Evolutionary conservation across 768 basidiomycete genomes (phyloP), one percentile per base, ranked within the genome.

Genomic region (Naematelia aurantialba): DNA sequence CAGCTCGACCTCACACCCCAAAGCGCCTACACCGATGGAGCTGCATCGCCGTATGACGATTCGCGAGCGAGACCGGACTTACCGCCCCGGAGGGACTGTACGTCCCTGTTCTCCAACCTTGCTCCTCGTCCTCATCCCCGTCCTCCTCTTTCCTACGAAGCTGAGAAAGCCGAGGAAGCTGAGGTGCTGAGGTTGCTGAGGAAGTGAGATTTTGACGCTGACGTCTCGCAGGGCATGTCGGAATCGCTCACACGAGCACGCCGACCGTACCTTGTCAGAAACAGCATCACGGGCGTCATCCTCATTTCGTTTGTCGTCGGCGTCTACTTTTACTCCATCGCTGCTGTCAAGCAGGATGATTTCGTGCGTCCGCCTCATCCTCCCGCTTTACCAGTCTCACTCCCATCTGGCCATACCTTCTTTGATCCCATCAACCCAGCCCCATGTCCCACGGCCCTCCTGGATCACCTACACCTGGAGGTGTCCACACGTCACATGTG

Each of bases 311-410:
- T 96, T 73, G 86, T 84, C 26, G 82, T 84, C 13, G 87, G 86
- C 25, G 85, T 96, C 8, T 98, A 90, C 84, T 81, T 85, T 3
- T 98, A 97, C 79, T 92, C 91, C 17, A 94, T 98, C 71, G 84
- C 85, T 27, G 92, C 91, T 26, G 92, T 97, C 56, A 91, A 88
- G 72, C 92, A 97, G 72, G 92, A 96, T 73, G 85, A 88, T 42
- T 96, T 94, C 56, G 75, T 76, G 56, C 56, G 75, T 70, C 42
- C 8, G 17, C 13, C 21, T 52, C 30, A 21, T 46, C 17, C 45
- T 46, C 49, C 45, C 24, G 11, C 29, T 31, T 4, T 25, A 11
- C 5, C 2, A 14, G 12, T 58, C 26, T 52, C 26, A 5, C 30
- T 49, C 56, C 48, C 47, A 19, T 26, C 46, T 55, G 11, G 3